phyloP scores from a whole-genome alignment of 2,329 filamentous ascomycete genomes.

The Aspergillus bombycis region DNA sequence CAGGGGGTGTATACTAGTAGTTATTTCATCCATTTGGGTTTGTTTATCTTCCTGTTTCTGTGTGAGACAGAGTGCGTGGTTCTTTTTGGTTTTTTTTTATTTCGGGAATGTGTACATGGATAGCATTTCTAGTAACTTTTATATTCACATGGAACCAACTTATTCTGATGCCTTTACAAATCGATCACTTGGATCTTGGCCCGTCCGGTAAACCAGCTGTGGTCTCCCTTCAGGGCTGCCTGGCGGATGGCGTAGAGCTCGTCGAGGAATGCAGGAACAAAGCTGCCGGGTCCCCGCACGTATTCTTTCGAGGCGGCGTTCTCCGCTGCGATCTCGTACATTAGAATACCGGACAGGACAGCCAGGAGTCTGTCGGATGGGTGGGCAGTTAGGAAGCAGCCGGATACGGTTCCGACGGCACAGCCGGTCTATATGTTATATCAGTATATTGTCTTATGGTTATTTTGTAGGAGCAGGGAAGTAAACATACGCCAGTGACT shows the following conservation, averaged over 20 bases:
- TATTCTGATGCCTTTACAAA: constrained; percentile 18
- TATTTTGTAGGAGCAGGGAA: neutral
- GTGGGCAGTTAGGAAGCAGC: constrained; percentile 70
- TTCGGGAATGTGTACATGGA: neutral
- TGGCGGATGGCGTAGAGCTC: constrained; percentile 57
- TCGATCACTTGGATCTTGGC: constrained; percentile 40
- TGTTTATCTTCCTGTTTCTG: neutral
- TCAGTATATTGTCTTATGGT: neutral
- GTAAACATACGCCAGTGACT: constrained; percentile 46
- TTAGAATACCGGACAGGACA: constrained; percentile 70
- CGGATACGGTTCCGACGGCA: constrained; percentile 79
- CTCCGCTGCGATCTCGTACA: constrained; percentile 80
- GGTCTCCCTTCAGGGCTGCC: constrained; percentile 34
- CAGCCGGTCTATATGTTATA: constrained; percentile 65
- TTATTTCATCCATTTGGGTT: neutral
- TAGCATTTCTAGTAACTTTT: neutral
- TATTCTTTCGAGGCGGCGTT: constrained; percentile 59
- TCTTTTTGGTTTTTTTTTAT: no score
- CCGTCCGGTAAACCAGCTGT: constrained; percentile 40
- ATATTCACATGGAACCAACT: neutral
- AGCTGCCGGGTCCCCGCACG: constrained; percentile 80
- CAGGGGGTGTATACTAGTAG: neutral
- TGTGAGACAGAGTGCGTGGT: neutral
- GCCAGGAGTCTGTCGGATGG: constrained; percentile 70
- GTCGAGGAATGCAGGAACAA: constrained; percentile 84